Evolutionary conservation across 352 stramenopile species (phyloP).

Genomic region (Hyaloperonospora brassicae): DNA sequence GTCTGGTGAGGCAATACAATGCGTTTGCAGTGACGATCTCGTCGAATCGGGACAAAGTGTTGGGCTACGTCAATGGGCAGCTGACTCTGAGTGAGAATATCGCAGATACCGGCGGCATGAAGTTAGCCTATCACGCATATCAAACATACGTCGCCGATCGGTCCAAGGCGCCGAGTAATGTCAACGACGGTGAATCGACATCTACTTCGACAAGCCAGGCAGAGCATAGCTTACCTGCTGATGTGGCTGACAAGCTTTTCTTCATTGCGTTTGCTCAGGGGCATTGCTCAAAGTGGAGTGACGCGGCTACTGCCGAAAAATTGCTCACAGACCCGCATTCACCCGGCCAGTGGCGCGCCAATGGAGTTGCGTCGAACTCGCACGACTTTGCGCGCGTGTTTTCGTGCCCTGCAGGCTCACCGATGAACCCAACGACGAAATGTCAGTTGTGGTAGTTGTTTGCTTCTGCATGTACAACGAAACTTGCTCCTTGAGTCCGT

Average conservation of each 20-base stretch:
- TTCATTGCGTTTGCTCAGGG: conserved; percentile 74
- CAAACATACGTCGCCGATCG: conserved; percentile 27
- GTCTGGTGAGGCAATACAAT: conserved; percentile 61
- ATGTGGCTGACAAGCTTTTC: conserved; percentile 49
- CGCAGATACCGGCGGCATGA: conserved; percentile 75
- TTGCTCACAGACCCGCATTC: conserved; percentile 57
- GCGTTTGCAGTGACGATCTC: conserved; percentile 34
- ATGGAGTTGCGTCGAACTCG: conserved; percentile 72
- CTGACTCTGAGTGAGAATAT: conserved; percentile 81
- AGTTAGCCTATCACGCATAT: conserved; percentile 59
- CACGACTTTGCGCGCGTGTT: conserved; percentile 58
- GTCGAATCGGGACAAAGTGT: conserved; percentile 30
- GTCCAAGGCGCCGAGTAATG: conserved; percentile 13
- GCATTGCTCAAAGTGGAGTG: conserved; percentile 59
- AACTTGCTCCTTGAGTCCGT: conserved; percentile 11
- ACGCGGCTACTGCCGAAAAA: conserved; percentile 40
- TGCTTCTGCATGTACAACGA: conserved; percentile 17
- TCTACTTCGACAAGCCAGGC: conserved; percentile 15
- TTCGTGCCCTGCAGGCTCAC: conserved; percentile 36
- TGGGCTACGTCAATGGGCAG: conserved; percentile 72
- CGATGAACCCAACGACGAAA: conserved; percentile 64
- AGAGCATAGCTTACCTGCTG: conserved; percentile 11
- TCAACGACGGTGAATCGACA: conserved; percentile 9
- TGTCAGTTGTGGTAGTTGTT: conserved; percentile 72
- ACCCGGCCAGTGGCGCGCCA: conserved; percentile 65